These are phyloP conservation scores for Ascochyta koolunga DNA, from an alignment of 2,329 filamentous ascomycete species.

Conservation along the genomic window DNA sequence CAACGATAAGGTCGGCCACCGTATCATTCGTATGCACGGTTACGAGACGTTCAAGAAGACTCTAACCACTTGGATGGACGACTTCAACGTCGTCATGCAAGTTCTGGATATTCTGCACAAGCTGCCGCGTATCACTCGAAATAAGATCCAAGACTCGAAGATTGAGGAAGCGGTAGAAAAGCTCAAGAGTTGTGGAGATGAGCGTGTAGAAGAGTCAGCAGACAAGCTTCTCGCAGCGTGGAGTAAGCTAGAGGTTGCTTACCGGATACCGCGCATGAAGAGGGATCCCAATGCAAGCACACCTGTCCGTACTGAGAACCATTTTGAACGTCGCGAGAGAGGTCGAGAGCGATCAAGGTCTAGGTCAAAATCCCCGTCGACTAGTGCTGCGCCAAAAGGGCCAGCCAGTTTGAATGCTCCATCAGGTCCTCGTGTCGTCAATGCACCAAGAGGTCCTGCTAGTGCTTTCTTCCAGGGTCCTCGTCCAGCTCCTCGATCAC, in stretches of 20 bases:
- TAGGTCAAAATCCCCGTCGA: slow-evolving; percentile 54
- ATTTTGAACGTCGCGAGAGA: slow-evolving; percentile 64
- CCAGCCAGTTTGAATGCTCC: slow-evolving; percentile 47
- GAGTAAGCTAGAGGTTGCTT: slow-evolving; percentile 87
- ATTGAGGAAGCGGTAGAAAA: slow-evolving; percentile 82
- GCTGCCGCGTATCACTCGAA: slow-evolving; percentile 88
- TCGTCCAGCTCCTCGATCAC: slow-evolving; percentile 55
- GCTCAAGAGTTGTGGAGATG: slow-evolving; percentile 71
- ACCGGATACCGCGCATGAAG: slow-evolving; percentile 91
- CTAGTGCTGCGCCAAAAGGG: slow-evolving; percentile 48
- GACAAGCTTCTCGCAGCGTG: slow-evolving; percentile 78
- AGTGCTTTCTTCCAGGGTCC: slow-evolving; percentile 56
- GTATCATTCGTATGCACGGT: slow-evolving; percentile 94
- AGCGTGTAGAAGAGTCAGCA: slow-evolving; percentile 75
- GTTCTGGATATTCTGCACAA: slow-evolving; percentile 87
- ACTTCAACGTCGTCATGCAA: slow-evolving; percentile 87
- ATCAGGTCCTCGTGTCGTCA: slow-evolving; percentile 55
- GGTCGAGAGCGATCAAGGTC: slow-evolving; percentile 56
- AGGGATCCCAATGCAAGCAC: slow-evolving; percentile 68
- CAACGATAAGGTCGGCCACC: slow-evolving; percentile 84
- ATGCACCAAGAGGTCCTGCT: slow-evolving; percentile 62
- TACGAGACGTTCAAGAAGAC: slow-evolving; percentile 93
- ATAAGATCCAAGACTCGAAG: slow-evolving; percentile 96
- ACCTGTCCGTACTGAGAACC: slow-evolving; percentile 54
- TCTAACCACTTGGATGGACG: slow-evolving; percentile 83